These are phyloP conservation scores for Cymbomonas tetramitiformis DNA, from an alignment of 139 green algal species.

Conservation along the genomic window DNA sequence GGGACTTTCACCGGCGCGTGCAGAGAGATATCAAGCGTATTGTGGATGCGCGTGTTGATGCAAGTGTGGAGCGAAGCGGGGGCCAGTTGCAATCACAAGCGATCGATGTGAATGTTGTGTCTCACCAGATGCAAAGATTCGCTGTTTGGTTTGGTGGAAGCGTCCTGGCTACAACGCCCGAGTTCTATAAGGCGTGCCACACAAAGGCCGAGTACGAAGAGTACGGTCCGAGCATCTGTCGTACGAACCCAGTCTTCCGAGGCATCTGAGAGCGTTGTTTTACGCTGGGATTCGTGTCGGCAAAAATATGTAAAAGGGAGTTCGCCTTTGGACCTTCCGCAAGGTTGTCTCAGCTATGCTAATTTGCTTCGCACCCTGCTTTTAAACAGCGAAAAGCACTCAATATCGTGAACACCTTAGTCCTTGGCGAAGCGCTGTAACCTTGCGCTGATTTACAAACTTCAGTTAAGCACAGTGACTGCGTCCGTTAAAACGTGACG, in stretches of 20 bases:
- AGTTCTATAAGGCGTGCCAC: conserved; percentile 36
- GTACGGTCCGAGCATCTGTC: conserved; percentile 42
- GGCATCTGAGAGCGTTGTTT: neutral
- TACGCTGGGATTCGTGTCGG: no score
- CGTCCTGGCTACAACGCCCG: conserved; percentile 40
- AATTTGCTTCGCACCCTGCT: no score
- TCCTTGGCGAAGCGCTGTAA: no score
- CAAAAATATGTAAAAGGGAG: no score
- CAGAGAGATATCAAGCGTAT: conserved; percentile 42
- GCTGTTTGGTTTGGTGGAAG: conserved; percentile 64
- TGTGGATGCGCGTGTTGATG: conserved; percentile 34
- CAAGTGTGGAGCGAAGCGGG: neutral
- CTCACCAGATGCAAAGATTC: conserved; percentile 47
- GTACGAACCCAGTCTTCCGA: conserved; percentile 31
- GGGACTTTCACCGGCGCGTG: conserved; percentile 49
- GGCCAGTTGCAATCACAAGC: neutral
- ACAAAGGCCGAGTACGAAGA: conserved; percentile 52
- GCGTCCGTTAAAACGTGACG: no score
- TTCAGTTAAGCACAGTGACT: no score
- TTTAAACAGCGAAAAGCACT: no score
- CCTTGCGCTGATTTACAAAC: no score
- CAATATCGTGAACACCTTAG: no score
- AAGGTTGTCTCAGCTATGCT: no score
- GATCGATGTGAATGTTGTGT: conserved; percentile 39
- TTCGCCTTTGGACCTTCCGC: no score